Conservation (phyloP, 2,329 filamentous ascomycete species). For the Epichloe aotearoae region DNA sequence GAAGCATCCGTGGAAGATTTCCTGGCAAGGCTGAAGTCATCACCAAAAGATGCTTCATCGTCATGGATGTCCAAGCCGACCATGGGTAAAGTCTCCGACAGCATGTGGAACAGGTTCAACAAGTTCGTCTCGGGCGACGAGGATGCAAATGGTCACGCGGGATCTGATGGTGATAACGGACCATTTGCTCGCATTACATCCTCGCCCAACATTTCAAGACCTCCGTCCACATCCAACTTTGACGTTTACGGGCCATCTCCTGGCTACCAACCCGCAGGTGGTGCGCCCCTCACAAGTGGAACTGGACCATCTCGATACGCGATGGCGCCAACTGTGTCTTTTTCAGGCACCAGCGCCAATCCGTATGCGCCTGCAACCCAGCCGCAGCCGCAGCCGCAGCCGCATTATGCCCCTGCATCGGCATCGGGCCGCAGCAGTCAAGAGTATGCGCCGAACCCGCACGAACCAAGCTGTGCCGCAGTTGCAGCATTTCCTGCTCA, state of each 20-base stretch:
- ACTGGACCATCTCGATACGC: slow-evolving; percentile 27
- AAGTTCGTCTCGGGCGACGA: slow-evolving; percentile 94
- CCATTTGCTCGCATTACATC: slow-evolving; percentile 73
- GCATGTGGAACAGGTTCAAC: slow-evolving; percentile 85
- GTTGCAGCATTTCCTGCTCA: slow-evolving; percentile 8
- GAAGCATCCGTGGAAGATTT: slow-evolving; percentile 73
- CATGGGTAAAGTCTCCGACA: slow-evolving; percentile 89
- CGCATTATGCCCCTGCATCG: not conserved
- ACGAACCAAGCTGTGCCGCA: slow-evolving; percentile 20
- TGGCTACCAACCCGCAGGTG: slow-evolving; percentile 15
- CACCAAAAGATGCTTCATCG: slow-evolving; percentile 66
- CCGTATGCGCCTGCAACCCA: slow-evolving; percentile 28
- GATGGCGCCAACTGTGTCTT: slow-evolving; percentile 9
- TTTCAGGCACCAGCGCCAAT: slow-evolving; percentile 11
- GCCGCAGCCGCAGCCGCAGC: slow-evolving; percentile 8
- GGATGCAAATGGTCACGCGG: slow-evolving; percentile 59
- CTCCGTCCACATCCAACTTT: slow-evolving; percentile 55
- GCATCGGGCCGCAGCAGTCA: not conserved
- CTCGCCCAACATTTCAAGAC: slow-evolving; percentile 61
- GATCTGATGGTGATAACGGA: slow-evolving; percentile 50
- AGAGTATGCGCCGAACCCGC: slow-evolving; percentile 15
- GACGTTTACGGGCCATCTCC: slow-evolving; percentile 53
- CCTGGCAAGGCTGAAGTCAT: slow-evolving; percentile 67
- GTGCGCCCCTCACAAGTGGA: slow-evolving; percentile 21
- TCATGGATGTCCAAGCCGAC: slow-evolving; percentile 93